Base-by-base conservation (phyloP, 495 filamentous ascomycete genomes). In the Hapsidospora chrysogenum region DNA sequence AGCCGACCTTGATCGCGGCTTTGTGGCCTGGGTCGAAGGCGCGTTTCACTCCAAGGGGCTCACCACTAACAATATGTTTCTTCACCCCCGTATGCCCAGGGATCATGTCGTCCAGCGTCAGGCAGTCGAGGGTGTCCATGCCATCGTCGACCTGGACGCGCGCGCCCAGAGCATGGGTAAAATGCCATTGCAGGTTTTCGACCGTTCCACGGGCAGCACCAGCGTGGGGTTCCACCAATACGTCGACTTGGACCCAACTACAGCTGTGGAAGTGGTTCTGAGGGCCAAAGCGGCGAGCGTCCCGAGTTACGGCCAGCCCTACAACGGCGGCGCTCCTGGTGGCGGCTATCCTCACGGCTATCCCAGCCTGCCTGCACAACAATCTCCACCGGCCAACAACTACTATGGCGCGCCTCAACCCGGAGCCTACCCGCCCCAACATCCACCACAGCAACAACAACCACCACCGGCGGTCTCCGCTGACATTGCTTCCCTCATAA, bases 151-250 rank as follows among this genome's bases (percentile, higher is more conserved):
- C 37, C 70, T 97, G 11, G 74, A 76, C 25, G 60, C 66, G 5
- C 54, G 60, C 29, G 70, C 79, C 18, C 80, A 92, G 43, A 58
- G 63, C 20, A 70, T 64, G 2, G 72, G 76, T 31, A 79, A 74
- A 42, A 77, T 95, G 35, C 66, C 76, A 2, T 54, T 96, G 17
- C 80, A 85, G 46, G 67, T 93, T 14, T 95, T 95, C 47, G 80
- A 86, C 55, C 77, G 87, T 13, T 76, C 72, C 28, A 64, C 57
- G 9, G 81, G 78, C 17, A 61, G 58, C 26, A 69, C 72, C 40
- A 84, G 76, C 40, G 72, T 87, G 39, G 71, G 67, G 20, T 95
- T 78, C 49, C 80, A 86, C 44, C 73, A 86, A 44, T 97, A 97
- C 46, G 68, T 77, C 25, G 72, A 80, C 42, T 61, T 95, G 3